These are phyloP conservation scores for Guyanaporus albipodus DNA, from an alignment of 768 basidiomycete genomes.

Conservation along the genomic window DNA sequence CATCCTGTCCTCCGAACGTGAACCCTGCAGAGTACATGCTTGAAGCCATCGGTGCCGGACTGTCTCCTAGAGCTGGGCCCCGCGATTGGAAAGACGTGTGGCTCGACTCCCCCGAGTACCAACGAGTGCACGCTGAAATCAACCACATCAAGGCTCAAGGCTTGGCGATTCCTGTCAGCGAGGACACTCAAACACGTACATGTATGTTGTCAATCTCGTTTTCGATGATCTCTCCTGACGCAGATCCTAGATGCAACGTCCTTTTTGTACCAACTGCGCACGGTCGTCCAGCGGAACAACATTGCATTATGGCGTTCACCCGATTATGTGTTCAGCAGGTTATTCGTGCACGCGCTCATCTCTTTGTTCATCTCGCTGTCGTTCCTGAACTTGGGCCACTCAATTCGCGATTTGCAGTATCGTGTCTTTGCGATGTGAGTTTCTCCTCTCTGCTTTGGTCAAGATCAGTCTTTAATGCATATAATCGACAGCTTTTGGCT, in stretches of 20 bases:
- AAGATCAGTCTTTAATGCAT: not conserved
- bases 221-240: not conserved
- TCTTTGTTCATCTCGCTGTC: constrained; percentile 72
- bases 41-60: constrained; percentile 83
- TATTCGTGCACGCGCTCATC: constrained; percentile 71
- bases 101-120: constrained; percentile 64
- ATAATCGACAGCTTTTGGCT: constrained; percentile 53
- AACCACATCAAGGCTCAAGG: constrained; percentile 44
- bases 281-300: constrained; percentile 65
- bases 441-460: not conserved
- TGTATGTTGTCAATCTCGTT: constrained; percentile 35
- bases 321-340: constrained; percentile 79
- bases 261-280: constrained; percentile 68
- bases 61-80: constrained; percentile 65
- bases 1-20: constrained; percentile 62
- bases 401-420: constrained; percentile 68
- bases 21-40: constrained; percentile 83
- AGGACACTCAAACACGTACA: constrained; percentile 40
- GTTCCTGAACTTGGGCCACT: constrained; percentile 70
- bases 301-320: constrained; percentile 77
- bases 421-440: constrained; percentile 74
- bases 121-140: constrained; percentile 41
- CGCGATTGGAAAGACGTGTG: constrained; percentile 88
- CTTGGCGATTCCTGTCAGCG: constrained; percentile 39
- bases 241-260: constrained; percentile 61